Evolutionary conservation across 306 rosid genomes (phyloP).

Genomic region (Gynostemma pentaphyllum): DNA sequence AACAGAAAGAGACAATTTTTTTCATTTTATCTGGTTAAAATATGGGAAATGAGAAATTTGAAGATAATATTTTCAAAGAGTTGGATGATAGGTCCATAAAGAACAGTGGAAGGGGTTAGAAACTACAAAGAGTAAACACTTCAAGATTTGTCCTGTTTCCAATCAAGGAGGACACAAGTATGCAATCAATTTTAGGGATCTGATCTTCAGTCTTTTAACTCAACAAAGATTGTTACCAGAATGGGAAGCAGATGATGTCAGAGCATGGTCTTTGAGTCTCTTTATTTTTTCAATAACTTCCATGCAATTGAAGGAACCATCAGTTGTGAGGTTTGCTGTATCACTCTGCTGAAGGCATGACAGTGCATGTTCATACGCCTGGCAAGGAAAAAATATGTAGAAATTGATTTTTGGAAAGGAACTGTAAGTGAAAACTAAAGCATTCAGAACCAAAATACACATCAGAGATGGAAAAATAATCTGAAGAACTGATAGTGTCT

Average conservation of each 20-base stretch:
- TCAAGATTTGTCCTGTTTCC: not conserved
- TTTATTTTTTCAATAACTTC: constrained; percentile 28
- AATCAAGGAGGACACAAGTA: not conserved
- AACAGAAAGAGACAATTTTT: not conserved
- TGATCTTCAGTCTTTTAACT: not conserved
- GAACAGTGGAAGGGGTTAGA: not conserved
- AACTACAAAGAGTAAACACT: not conserved
- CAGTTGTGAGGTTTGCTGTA: constrained; percentile 21
- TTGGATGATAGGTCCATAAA: not conserved
- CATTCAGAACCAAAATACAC: not conserved
- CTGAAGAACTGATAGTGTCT: not conserved
- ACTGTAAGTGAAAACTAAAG: not conserved
- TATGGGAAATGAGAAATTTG: not conserved
- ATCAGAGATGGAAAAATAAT: constrained; percentile 1
- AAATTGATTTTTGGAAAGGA: not conserved
- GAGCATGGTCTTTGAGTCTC: constrained; percentile 40
- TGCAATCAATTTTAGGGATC: not conserved
- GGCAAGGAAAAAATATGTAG: not conserved
- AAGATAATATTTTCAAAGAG: not conserved
- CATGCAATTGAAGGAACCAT: constrained; percentile 14
- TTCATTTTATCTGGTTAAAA: not conserved
- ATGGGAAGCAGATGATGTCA: constrained; percentile 38
- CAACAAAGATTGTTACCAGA: constrained; percentile 34
- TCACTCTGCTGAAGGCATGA: constrained; percentile 26
- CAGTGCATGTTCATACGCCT: constrained; percentile 71